Conservation (phyloP, 371 early-diverging fungal species). For the Syncephalastrum racemosum region DNA sequence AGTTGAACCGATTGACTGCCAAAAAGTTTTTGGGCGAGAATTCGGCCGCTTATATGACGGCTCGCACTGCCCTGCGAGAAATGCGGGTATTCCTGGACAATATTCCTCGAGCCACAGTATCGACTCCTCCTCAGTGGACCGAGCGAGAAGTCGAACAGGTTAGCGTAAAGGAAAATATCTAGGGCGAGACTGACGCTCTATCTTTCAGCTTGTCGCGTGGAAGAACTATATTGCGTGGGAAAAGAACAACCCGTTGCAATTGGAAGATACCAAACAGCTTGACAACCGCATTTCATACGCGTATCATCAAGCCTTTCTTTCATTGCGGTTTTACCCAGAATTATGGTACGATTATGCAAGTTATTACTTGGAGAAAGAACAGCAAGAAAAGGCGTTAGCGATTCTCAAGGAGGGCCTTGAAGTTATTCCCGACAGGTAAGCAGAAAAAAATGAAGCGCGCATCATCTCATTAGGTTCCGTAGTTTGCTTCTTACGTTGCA, state of each 20-base stretch:
- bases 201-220: constrained; percentile 68
- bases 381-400: constrained; percentile 72
- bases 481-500: constrained; percentile 82
- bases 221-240: constrained; percentile 92
- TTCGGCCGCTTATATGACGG: constrained; percentile 90
- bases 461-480: constrained; percentile 5
- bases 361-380: constrained; percentile 69
- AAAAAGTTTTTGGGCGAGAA: constrained; percentile 85
- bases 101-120: constrained; percentile 65
- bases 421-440: constrained; percentile 74
- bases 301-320: constrained; percentile 84
- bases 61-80: constrained; percentile 83
- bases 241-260: constrained; percentile 78
- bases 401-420: constrained; percentile 73
- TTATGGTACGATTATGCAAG: constrained; percentile 74
- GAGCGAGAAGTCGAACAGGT: constrained; percentile 70
- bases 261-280: constrained; percentile 64
- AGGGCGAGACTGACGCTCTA: neutral
- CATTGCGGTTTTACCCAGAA: constrained; percentile 86
- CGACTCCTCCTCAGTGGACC: constrained; percentile 84
- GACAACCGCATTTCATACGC: constrained; percentile 78
- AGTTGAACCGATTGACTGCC: constrained; percentile 82
- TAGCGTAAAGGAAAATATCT: constrained; percentile 3
- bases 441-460: constrained; percentile 1
- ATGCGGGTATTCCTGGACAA: constrained; percentile 73